phyloP scores from a whole-genome alignment of 805 yeast species.

The Cyberlindnera samutprakarnensis region DNA sequence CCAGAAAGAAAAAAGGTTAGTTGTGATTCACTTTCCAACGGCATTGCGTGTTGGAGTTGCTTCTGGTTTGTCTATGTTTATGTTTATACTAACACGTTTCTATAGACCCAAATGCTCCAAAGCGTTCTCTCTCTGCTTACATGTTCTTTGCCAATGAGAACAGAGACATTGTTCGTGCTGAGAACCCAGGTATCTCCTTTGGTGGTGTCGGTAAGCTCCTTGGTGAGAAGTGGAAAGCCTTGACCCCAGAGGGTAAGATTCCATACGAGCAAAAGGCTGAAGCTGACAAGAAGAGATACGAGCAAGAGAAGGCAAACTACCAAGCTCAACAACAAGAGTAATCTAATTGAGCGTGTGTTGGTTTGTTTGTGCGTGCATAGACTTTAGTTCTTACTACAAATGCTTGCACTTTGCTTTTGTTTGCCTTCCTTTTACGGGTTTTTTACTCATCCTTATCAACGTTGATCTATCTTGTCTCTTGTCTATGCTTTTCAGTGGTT shows the following conservation, averaged over 20 bases:
- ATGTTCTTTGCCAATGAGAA: conserved; percentile 98
- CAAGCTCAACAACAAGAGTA: conserved; percentile 13
- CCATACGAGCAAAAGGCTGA: conserved; percentile 94
- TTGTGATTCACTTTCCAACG: too few species aligned
- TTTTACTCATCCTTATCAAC: too few species aligned
- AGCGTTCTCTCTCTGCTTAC: conserved; percentile 96
- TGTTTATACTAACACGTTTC: conserved; percentile 6
- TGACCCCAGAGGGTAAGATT: conserved; percentile 70
- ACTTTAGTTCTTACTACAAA: too few species aligned
- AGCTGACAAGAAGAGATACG: conserved; percentile 96
- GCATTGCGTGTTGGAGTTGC: too few species aligned
- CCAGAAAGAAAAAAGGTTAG: conserved; percentile 38
- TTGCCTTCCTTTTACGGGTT: too few species aligned
- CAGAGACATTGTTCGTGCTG: conserved; percentile 93
- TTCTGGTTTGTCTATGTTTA: too few species aligned
- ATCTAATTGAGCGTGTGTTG: too few species aligned
- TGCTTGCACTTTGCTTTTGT: too few species aligned
- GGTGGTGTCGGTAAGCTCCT: conserved; percentile 93
- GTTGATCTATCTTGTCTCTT: too few species aligned
- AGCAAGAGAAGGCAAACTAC: conserved; percentile 88
- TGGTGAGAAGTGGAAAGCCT: conserved; percentile 96
- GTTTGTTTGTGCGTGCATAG: too few species aligned
- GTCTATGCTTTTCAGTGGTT: too few species aligned
- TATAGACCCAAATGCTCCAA: conserved; percentile 93
- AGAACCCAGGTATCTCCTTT: conserved; percentile 92